Conservation (phyloP, 2,329 filamentous ascomycete species). For the Colletotrichum tabaci region DNA sequence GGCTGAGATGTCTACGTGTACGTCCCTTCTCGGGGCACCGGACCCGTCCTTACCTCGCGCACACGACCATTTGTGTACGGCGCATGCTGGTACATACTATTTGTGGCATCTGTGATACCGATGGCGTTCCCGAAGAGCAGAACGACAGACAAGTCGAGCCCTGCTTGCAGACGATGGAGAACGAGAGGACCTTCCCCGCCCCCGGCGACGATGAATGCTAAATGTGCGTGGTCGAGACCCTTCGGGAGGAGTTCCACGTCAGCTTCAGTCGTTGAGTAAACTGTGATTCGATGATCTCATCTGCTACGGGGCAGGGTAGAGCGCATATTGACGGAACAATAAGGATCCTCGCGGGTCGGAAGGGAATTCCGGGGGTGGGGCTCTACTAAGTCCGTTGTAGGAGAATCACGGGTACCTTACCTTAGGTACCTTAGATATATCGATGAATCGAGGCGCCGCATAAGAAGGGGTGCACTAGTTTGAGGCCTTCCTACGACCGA, state of each 20-base stretch:
- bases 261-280: slow-evolving; percentile 5
- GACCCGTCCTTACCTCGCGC: slow-evolving; percentile 14
- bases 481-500: background rate
- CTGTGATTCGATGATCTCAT: slow-evolving; percentile 1
- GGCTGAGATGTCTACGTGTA: slow-evolving; percentile 32
- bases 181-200: slow-evolving; percentile 20
- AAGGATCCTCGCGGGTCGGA: background rate
- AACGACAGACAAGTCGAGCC: slow-evolving; percentile 5
- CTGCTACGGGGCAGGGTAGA: background rate
- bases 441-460: slow-evolving; percentile 2
- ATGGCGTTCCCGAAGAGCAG: slow-evolving; percentile 3
- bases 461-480: background rate
- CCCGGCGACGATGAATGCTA: slow-evolving; percentile 26
- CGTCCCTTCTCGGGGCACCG: background rate
- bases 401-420: slow-evolving; percentile 7
- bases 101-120: slow-evolving; percentile 17
- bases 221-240: slow-evolving; percentile 33
- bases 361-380: background rate
- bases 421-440: background rate
- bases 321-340: background rate
- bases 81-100: slow-evolving; percentile 13
- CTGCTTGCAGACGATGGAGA: slow-evolving; percentile 23
- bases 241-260: slow-evolving; percentile 21
- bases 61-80: background rate
- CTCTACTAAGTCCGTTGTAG: background rate